Evolutionary conservation across 257 asterid genomes (phyloP), one percentile per base, ranked within the genome.

Genomic region (Catharanthus roseus): DNA sequence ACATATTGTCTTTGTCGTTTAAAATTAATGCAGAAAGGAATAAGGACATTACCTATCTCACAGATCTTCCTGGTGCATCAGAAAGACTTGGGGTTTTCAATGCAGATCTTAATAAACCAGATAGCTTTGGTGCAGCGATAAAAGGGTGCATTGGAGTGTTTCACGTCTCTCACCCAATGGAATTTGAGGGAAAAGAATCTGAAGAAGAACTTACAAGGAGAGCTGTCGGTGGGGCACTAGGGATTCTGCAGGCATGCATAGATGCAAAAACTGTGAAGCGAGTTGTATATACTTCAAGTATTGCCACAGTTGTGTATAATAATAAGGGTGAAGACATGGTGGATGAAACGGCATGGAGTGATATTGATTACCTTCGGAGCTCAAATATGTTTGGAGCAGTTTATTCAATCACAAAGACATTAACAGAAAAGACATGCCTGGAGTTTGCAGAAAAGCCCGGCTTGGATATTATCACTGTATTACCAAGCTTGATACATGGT

Each of bases 81-180:
- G 76, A 76, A 38, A 76, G 88, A 76, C 82, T 89, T 7, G 60
- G 56, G 12, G 73, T 89, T 24, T 87, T 84, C 87, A 47, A 60
- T 41, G 95, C 96, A 1, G 90, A 89, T 72, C 78, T 89, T 39
- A 83, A 83, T 69, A 70, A 79, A 5, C 90, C 95, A 4, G 83
- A 76, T 19, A 76, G 77, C 67, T 90, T 90, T 49, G 69, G 42
- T 1, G 70, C 82, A 6, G 83, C 95, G 55, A 69, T 90, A 3
- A 74, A 81, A 49, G 97, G 91, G 3, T 90, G 97, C 84, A 2
- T 26, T 68, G 93, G 96, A 3, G 87, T 88, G 9, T 90, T 88
- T 79, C 96, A 90, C 78, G 78, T 72, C 67, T 90, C 92, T 31
- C 97, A 90, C 63, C 96, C 97, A 0, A 54, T 88, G 0, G 90